A percentile compares a stretch with the other conserved stretches of the same genome.
phyloP scores from a whole-genome alignment of 2,329 filamentous ascomycete species.

The Epichloe bromicola region DNA sequence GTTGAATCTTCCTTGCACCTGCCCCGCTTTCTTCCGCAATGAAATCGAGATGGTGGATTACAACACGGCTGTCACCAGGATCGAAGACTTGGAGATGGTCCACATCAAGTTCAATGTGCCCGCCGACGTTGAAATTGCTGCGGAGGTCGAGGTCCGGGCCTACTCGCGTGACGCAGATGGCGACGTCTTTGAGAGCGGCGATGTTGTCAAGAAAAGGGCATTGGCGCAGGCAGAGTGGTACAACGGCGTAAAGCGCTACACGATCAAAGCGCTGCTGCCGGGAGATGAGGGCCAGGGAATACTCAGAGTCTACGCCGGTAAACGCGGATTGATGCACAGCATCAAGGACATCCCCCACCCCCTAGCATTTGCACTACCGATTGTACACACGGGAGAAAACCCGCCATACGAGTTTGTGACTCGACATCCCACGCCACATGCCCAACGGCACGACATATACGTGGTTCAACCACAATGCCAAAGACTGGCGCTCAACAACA shows the following conservation, averaged over 20 bases:
- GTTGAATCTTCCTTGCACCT: constrained; percentile 73
- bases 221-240: constrained; percentile 89
- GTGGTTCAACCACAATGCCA: constrained; percentile 92
- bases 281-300: constrained; percentile 82
- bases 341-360: constrained; percentile 93
- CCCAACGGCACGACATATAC: constrained; percentile 94
- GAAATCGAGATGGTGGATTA: constrained; percentile 71
- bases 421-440: constrained; percentile 90
- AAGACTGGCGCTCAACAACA: constrained; percentile 83
- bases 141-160: constrained; percentile 77
- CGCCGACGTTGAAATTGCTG: constrained; percentile 77
- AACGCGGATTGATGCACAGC: constrained; percentile 91
- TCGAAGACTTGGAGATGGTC: constrained; percentile 87
- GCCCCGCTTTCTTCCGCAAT: constrained; percentile 79
- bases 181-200: constrained; percentile 86
- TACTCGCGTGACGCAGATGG: constrained; percentile 77
- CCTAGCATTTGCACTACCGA: constrained; percentile 76
- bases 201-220: constrained; percentile 71
- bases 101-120: constrained; percentile 84
- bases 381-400: constrained; percentile 84
- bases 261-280: constrained; percentile 81
- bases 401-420: constrained; percentile 88
- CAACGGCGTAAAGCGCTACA: constrained; percentile 76
- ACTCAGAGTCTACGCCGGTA: constrained; percentile 86
- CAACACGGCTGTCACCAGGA: constrained; percentile 71